These are phyloP conservation scores for Holtermannia corniformis DNA, from an alignment of 768 basidiomycete species.

Conservation along the genomic window DNA sequence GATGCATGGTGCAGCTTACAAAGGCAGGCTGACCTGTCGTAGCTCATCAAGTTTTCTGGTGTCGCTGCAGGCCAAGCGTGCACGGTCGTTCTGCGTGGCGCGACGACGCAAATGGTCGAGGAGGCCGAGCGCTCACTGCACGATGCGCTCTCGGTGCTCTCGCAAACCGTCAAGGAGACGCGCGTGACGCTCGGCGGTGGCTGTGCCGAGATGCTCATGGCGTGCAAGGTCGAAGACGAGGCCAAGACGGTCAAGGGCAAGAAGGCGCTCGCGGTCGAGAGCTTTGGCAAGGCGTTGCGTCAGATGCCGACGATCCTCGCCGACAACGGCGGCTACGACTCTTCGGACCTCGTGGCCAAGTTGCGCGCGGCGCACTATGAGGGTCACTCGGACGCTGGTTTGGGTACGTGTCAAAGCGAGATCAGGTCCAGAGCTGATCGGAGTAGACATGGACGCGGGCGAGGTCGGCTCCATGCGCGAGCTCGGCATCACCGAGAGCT, in stretches of 20 bases:
- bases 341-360: conserved; percentile 83
- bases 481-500: conserved; percentile 89
- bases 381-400: conserved; percentile 71
- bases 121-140: conserved; percentile 97
- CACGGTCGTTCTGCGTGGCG: conserved; percentile 93
- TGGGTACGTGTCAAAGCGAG: conserved; percentile 52
- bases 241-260: conserved; percentile 79
- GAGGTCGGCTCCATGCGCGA: conserved; percentile 75
- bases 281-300: conserved; percentile 75
- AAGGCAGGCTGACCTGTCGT: neutral
- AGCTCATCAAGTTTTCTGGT: conserved; percentile 99
- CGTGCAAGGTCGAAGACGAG: conserved; percentile 81
- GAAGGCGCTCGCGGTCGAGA: conserved; percentile 89
- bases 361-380: conserved; percentile 91
- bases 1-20: no score
- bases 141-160: conserved; percentile 92
- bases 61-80: conserved; percentile 96
- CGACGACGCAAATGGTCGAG: conserved; percentile 97
- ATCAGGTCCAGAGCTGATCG: neutral
- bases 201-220: conserved; percentile 98
- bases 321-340: conserved; percentile 96
- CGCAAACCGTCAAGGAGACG: conserved; percentile 96
- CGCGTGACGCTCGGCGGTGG: conserved; percentile 89
- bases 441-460: conserved; percentile 76
- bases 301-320: conserved; percentile 93